phyloP scores from a whole-genome alignment of 768 basidiomycete species.

The Psilocybe subaeruginosa region DNA sequence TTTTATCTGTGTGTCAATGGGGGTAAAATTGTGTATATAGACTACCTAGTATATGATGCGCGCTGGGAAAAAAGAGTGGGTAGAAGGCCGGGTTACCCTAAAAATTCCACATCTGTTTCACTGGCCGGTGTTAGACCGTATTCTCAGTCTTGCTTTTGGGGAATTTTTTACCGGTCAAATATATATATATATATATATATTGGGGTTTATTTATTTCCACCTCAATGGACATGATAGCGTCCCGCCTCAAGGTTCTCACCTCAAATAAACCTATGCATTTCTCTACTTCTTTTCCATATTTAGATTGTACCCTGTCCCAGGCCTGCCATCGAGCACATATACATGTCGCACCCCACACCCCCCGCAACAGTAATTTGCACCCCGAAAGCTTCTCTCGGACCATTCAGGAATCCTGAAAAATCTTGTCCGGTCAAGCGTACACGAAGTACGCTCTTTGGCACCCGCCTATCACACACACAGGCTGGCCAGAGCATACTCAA shows the following conservation, averaged over 20 bases:
- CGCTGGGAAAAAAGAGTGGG: no score
- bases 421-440: not conserved
- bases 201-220: no score
- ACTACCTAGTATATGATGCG: no score
- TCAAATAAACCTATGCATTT: not conserved
- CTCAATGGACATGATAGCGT: not conserved
- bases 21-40: no score
- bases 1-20: no score
- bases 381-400: not conserved
- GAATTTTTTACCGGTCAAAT: no score
- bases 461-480: not conserved
- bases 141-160: no score
- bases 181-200: no score
- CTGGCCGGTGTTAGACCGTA: no score
- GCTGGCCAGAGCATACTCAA: not conserved
- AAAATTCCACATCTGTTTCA: no score
- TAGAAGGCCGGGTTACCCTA: no score
- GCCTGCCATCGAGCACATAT: not conserved
- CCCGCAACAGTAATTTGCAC: not conserved
- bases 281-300: not conserved
- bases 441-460: not conserved
- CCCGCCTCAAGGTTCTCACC: not conserved
- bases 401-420: not conserved
- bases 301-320: slow-evolving; percentile 4
- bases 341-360: not conserved